Evolutionary conservation across 441 rosid genomes (phyloP), one percentile per base, ranked within the genome.

Genomic region (Viola pubescens): DNA sequence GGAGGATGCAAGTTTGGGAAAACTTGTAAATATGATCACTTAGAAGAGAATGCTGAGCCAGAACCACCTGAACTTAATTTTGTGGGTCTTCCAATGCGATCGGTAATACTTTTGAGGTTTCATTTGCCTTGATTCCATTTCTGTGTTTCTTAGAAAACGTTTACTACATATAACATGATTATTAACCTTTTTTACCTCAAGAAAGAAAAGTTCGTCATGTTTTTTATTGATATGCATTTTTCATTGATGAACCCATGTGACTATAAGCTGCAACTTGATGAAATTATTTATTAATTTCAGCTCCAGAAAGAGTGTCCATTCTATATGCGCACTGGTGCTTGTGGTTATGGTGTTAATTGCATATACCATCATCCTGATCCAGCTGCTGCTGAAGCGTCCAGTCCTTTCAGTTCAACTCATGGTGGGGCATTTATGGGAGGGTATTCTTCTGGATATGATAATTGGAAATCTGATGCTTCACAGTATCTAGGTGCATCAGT

Each of bases 351-450:
- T 62, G 68, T 77, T 52, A 79, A 70, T 63, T 88, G 95, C 77
- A 79, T 71, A 59, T 85, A 79, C 62, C 76, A 77, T 70, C 95
- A 88, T 82, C 95, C 92, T 9, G 85, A 83, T 68, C 92, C 87
- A 16, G 12, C 49, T 61, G 79, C 48, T 63, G 75, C 61, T 61
- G 70, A 4, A 77, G 80, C 53, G 74, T 66, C 26, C 65, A 58
- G 82, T 52, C 67, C 73, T 9, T 68, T 66, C 62, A 70, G 66
- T 39, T 68, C 79, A 34, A 73, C 75, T 54, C 78, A 77, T 64
- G 57, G 73, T 60, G 73, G 65, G 62, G 37, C 78, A 59, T 43
- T 65, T 41, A 45, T 51, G 54, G 54, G 57, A 48, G 64, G 55
- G 12, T 39, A 64, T 63, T 61, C 60, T 61, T 45, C 46, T 0